A percentile compares a stretch with the other conserved stretches of the same genome.
These are phyloP conservation scores for Pythium sp. DNA, from an alignment of 352 stramenopile species.

Conservation along the genomic window DNA sequence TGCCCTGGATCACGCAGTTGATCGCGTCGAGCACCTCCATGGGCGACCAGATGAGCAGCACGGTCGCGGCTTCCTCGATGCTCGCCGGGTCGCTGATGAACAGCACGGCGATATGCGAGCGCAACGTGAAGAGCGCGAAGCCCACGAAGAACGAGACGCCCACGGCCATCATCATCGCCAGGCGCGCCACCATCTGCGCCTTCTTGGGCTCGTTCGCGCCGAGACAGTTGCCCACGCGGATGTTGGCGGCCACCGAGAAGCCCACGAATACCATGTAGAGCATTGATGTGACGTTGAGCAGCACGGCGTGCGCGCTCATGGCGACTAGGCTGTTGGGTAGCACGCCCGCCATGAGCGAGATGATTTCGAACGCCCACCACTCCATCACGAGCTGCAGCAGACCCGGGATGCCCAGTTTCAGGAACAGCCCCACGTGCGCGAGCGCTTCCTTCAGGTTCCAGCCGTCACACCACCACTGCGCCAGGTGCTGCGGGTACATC, in stretches of 20 bases:
- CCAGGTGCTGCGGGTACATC: constrained; percentile 29
- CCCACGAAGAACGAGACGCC: constrained; percentile 3
- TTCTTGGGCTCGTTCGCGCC: constrained; percentile 20
- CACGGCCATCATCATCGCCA: constrained; percentile 12
- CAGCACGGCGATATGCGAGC: constrained; percentile 8
- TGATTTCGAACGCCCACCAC: constrained; percentile 67
- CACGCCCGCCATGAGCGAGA: constrained; percentile 50
- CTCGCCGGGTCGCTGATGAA: constrained; percentile 32
- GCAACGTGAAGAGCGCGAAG: constrained; percentile 1
- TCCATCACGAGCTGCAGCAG: constrained; percentile 65
- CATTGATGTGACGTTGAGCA: constrained; percentile 59
- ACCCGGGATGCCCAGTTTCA: constrained; percentile 44
- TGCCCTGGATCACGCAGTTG: constrained; percentile 29
- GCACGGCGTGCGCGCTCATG: constrained; percentile 56
- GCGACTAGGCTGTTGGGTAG: constrained; percentile 48
- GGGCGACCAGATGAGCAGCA: constrained; percentile 27
- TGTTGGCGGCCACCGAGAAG: constrained; percentile 46
- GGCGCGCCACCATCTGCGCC: constrained; percentile 14
- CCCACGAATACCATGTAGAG: constrained; percentile 71
- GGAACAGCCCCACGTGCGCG: constrained; percentile 38
- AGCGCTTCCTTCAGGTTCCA: constrained; percentile 34
- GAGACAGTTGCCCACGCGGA: constrained; percentile 39
- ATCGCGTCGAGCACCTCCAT: constrained; percentile 42
- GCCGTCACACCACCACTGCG: constrained; percentile 39
- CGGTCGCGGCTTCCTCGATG: constrained; percentile 23